Evolutionary conservation across 2,329 filamentous ascomycete genomes (phyloP).

Genomic region (Trichophyton schoenleinii): DNA sequence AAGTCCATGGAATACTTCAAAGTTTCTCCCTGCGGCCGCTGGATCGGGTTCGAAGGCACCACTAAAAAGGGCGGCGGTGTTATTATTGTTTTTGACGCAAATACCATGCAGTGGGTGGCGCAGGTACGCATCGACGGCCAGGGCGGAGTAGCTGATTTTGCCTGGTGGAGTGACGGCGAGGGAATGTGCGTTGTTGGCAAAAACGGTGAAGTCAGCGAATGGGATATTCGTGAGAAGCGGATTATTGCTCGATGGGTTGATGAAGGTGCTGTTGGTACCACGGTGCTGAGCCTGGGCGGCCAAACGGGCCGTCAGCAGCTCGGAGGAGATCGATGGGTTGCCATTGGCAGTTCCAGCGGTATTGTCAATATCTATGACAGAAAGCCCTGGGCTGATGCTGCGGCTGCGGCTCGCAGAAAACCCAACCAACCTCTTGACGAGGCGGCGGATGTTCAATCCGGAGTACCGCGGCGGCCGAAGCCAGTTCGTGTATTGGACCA

Average conservation of each 20-base stretch:
- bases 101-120: slow-evolving; percentile 75
- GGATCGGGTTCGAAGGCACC: slow-evolving; percentile 71
- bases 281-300: slow-evolving; percentile 62
- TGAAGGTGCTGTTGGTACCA: slow-evolving; percentile 76
- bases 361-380: slow-evolving; percentile 93
- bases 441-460: slow-evolving; percentile 23
- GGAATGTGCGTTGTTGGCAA: slow-evolving; percentile 74
- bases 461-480: slow-evolving; percentile 54
- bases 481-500: slow-evolving; percentile 69
- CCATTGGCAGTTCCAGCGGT: slow-evolving; percentile 71
- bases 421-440: slow-evolving; percentile 15
- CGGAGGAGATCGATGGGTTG: slow-evolving; percentile 79
- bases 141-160: slow-evolving; percentile 78
- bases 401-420: slow-evolving; percentile 19
- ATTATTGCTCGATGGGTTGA: slow-evolving; percentile 79
- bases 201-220: slow-evolving; percentile 84
- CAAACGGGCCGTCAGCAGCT: slow-evolving; percentile 27
- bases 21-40: slow-evolving; percentile 71
- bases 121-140: slow-evolving; percentile 70
- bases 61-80: slow-evolving; percentile 75
- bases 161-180: slow-evolving; percentile 78
- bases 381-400: slow-evolving; percentile 42
- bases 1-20: slow-evolving; percentile 84
- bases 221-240: slow-evolving; percentile 54
- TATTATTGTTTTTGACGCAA: slow-evolving; percentile 70